Evolutionary conservation across 768 basidiomycete genomes (phyloP).

Genomic region (Exidia glandulosa): DNA sequence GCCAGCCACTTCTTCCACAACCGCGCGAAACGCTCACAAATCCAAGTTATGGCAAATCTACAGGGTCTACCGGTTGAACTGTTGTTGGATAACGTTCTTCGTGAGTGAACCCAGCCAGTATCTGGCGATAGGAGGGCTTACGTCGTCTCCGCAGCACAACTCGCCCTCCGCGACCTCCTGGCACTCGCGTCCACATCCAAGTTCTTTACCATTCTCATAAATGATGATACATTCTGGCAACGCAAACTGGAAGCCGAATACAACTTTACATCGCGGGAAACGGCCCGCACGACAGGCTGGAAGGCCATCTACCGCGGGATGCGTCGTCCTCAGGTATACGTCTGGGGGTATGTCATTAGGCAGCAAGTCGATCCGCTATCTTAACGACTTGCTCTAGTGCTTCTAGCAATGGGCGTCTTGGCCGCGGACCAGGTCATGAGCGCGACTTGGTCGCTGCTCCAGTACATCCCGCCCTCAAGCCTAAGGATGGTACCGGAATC

Average conservation of each 20-base stretch:
- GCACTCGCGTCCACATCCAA: constrained; percentile 51
- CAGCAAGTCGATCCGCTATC: background rate
- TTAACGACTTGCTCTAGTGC: constrained; percentile 33
- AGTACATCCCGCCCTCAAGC: constrained; percentile 30
- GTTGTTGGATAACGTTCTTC: constrained; percentile 63
- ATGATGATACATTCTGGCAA: constrained; percentile 76
- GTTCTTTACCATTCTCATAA: constrained; percentile 46
- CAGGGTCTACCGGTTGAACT: constrained; percentile 62
- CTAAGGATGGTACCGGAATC: constrained; percentile 48
- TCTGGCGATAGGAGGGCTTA: too few relatives aligned
- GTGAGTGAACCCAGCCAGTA: too few relatives aligned
- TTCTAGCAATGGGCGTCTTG: constrained; percentile 51
- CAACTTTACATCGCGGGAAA: constrained; percentile 63
- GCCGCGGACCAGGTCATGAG: constrained; percentile 29
- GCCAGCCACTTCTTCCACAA: background rate
- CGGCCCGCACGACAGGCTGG: constrained; percentile 69
- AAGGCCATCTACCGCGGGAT: constrained; percentile 69
- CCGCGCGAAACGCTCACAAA: background rate
- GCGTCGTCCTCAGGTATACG: constrained; percentile 36
- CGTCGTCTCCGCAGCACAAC: constrained; percentile 10
- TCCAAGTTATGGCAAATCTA: constrained; percentile 12
- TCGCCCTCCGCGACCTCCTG: constrained; percentile 45
- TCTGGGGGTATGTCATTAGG: constrained; percentile 45
- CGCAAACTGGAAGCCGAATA: constrained; percentile 56
- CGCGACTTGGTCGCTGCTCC: constrained; percentile 48